phyloP scores from a whole-genome alignment of 768 basidiomycete species.

The Porpolomopsis calyptriformis region DNA sequence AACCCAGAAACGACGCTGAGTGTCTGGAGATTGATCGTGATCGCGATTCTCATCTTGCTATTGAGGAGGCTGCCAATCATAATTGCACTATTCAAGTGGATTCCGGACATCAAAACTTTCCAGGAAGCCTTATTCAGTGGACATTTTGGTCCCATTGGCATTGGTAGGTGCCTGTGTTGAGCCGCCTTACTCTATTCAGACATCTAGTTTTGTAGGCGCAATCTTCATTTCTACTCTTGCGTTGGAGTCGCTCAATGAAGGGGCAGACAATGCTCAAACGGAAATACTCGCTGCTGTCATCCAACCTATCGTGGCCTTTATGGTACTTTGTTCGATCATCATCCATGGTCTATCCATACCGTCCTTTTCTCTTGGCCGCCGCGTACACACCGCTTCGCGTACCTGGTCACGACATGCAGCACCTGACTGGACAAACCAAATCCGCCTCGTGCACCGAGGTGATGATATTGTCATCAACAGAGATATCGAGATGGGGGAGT shows the following conservation, averaged over 20 bases:
- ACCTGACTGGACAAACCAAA: slow-evolving; percentile 81
- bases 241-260: slow-evolving; percentile 38
- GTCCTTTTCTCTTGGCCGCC: slow-evolving; percentile 81
- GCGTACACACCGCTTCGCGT: slow-evolving; percentile 82
- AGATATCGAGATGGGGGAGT: slow-evolving; percentile 47
- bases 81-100: slow-evolving; percentile 78
- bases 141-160: slow-evolving; percentile 86
- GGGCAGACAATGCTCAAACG: slow-evolving; percentile 40
- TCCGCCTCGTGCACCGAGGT: slow-evolving; percentile 55
- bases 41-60: slow-evolving; percentile 73
- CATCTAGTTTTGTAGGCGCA: slow-evolving; percentile 45
- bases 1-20: slow-evolving; percentile 55
- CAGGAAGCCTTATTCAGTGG: slow-evolving; percentile 91
- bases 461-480: slow-evolving; percentile 75
- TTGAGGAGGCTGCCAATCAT: slow-evolving; percentile 79
- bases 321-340: slow-evolving; percentile 86
- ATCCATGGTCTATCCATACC: slow-evolving; percentile 90
- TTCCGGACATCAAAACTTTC: slow-evolving; percentile 92
- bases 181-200: not conserved
- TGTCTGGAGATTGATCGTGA: slow-evolving; percentile 76
- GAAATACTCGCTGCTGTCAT: slow-evolving; percentile 64
- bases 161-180: slow-evolving; percentile 37
- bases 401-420: slow-evolving; percentile 79
- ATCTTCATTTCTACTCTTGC: slow-evolving; percentile 89
- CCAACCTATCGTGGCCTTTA: slow-evolving; percentile 88